Evolutionary conservation across 768 basidiomycete genomes (phyloP).

Genomic region (Leccinellum rugosiceps): DNA sequence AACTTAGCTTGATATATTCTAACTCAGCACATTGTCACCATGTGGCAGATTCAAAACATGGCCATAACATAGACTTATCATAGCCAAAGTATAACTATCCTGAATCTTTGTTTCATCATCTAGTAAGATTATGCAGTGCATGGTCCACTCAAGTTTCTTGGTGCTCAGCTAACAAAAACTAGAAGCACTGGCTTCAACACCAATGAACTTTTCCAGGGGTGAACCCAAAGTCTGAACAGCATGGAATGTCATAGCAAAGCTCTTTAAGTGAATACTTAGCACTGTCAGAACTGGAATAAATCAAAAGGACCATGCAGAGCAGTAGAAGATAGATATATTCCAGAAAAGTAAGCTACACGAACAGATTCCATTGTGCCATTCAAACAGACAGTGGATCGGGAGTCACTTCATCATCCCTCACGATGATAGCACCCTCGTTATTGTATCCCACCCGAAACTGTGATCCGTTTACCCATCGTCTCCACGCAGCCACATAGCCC

Average conservation of each 20-base stretch:
- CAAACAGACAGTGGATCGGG: background rate
- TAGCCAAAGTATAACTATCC: too few relatives aligned
- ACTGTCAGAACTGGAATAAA: too few relatives aligned
- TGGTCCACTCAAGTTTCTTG: too few relatives aligned
- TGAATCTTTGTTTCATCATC: too few relatives aligned
- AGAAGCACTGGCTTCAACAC: background rate
- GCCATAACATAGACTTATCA: too few relatives aligned
- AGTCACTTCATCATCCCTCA: slow-evolving; percentile 29
- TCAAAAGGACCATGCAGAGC: too few relatives aligned
- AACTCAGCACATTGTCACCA: too few relatives aligned
- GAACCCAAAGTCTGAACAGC: slow-evolving; percentile 12
- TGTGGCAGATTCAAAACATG: too few relatives aligned
- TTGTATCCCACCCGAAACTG: slow-evolving; percentile 30
- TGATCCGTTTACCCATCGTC: slow-evolving; percentile 45
- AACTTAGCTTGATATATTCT: too few relatives aligned
- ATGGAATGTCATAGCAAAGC: slow-evolving; percentile 9
- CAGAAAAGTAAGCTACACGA: background rate
- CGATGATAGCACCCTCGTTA: slow-evolving; percentile 32
- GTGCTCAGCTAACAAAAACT: background rate
- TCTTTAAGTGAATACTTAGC: too few relatives aligned
- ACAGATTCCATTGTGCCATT: background rate
- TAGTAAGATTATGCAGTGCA: too few relatives aligned
- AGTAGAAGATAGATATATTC: background rate
- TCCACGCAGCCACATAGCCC: slow-evolving; percentile 42
- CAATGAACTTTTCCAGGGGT: slow-evolving; percentile 4